A percentile compares a stretch with the other conserved stretches of the same genome.
Evolutionary conservation across 495 filamentous ascomycete genomes (phyloP).

Genomic region (Talaromyces nanjingensis): DNA sequence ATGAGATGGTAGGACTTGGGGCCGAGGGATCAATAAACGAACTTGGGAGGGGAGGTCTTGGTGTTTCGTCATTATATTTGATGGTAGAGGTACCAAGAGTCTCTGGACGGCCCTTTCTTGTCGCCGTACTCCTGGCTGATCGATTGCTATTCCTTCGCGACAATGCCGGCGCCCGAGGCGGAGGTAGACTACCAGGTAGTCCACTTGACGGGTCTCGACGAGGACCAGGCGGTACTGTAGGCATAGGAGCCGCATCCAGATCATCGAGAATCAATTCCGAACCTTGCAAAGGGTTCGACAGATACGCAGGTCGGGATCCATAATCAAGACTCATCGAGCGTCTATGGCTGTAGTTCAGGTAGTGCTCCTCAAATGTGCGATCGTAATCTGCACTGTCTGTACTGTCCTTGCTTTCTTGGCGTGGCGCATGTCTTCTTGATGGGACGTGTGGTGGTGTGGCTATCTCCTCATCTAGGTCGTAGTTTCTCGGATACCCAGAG

Average conservation of each 20-base stretch:
- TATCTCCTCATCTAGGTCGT: background rate
- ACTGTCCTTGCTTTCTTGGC: slow-evolving; percentile 69
- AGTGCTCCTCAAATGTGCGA: slow-evolving; percentile 33
- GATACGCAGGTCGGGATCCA: slow-evolving; percentile 34
- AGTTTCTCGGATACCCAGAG: slow-evolving; percentile 12
- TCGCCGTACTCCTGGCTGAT: slow-evolving; percentile 48
- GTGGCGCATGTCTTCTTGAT: slow-evolving; percentile 15
- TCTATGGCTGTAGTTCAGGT: slow-evolving; percentile 51
- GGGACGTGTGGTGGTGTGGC: background rate
- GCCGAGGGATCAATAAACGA: slow-evolving; percentile 30
- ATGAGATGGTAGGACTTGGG: slow-evolving; percentile 47
- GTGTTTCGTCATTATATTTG: slow-evolving; percentile 11
- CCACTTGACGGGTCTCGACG: slow-evolving; percentile 41
- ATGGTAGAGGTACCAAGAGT: slow-evolving; percentile 33
- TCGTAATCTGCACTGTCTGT: slow-evolving; percentile 64
- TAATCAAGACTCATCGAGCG: slow-evolving; percentile 78
- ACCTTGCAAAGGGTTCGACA: slow-evolving; percentile 16
- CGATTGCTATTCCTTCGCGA: slow-evolving; percentile 55
- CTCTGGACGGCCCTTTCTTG: slow-evolving; percentile 27
- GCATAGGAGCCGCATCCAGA: slow-evolving; percentile 82
- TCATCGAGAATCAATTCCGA: slow-evolving; percentile 34
- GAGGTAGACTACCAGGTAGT: slow-evolving; percentile 20
- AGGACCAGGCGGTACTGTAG: slow-evolving; percentile 78
- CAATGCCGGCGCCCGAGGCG: slow-evolving; percentile 33
- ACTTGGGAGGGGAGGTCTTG: slow-evolving; percentile 5